Percentiles rank a stretch among this genome's conserved stretches.
Conservation (phyloP, 225 moss, liverwort and hornwort species). For the Marchantia paleacea region DNA sequence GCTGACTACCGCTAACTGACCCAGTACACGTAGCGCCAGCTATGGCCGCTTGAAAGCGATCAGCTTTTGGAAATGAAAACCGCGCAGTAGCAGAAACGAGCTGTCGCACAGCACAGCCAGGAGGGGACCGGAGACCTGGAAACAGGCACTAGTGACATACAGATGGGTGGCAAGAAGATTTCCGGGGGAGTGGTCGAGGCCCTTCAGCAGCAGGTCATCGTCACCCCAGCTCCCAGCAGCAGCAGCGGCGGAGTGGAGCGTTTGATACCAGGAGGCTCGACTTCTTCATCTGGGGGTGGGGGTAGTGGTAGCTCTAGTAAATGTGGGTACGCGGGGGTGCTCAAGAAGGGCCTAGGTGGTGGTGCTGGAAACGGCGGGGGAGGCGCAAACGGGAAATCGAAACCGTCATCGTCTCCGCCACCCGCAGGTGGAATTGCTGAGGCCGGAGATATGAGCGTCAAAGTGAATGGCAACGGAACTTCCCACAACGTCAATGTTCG, state of each 20-base stretch:
- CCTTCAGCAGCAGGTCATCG: conserved; percentile 10
- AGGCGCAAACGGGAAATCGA: conserved; percentile 26
- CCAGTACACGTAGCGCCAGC: neutral
- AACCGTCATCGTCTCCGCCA: neutral
- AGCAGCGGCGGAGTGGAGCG: conserved; percentile 27
- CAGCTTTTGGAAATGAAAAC: neutral
- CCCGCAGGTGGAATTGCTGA: neutral
- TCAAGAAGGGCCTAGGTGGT: conserved; percentile 43
- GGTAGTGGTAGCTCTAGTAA: neutral
- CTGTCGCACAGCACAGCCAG: neutral
- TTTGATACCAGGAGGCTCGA: conserved; percentile 8
- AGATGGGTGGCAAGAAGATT: conserved; percentile 43
- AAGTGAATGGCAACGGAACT: conserved; percentile 22
- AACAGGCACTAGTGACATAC: neutral
- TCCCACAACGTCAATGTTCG: conserved; percentile 11
- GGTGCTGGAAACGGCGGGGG: conserved; percentile 22
- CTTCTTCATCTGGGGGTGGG: neutral
- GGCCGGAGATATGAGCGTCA: conserved; percentile 12
- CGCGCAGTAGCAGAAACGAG: neutral
- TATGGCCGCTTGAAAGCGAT: neutral
- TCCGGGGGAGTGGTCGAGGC: conserved; percentile 31
- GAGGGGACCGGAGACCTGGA: conserved; percentile 17
- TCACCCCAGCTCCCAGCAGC: neutral
- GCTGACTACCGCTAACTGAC: neutral
- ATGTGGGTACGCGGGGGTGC: conserved; percentile 42